A percentile compares a stretch with the other conserved stretches of the same genome.
Evolutionary conservation across 108 stramenopile species (phyloP).

Genomic region (Craspedostauros australis): DNA sequence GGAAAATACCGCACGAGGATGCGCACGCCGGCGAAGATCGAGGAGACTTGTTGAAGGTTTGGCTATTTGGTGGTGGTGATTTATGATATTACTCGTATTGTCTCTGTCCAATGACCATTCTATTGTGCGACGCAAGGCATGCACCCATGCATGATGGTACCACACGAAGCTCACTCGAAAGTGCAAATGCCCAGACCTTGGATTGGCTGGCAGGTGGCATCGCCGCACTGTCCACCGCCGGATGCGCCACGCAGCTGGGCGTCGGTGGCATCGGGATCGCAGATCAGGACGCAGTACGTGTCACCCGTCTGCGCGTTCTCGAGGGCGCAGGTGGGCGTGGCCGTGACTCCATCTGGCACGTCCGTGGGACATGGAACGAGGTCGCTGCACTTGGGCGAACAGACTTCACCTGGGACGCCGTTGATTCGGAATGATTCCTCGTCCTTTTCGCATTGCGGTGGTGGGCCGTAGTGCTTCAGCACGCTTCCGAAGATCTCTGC

Average conservation of each 20-base stretch:
- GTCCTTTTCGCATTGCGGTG: conserved; percentile 4
- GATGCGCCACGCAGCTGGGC: not conserved
- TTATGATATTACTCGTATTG: too few relatives aligned
- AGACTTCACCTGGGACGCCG: conserved; percentile 18
- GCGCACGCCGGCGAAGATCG: too few relatives aligned
- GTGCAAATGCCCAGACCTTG: conserved; percentile 19
- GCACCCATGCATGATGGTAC: too few relatives aligned
- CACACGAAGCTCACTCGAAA: too few relatives aligned
- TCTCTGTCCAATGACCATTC: too few relatives aligned
- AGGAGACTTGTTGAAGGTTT: too few relatives aligned
- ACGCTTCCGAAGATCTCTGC: not conserved
- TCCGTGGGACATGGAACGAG: conserved; percentile 7
- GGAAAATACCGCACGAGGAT: too few relatives aligned
- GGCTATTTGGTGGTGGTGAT: too few relatives aligned
- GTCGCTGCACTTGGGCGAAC: conserved; percentile 11
- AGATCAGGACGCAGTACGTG: conserved; percentile 21
- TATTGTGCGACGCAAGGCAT: too few relatives aligned
- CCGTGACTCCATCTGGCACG: conserved; percentile 19
- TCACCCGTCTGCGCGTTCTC: conserved; percentile 16
- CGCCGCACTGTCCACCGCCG: conserved; percentile 10
- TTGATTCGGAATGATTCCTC: conserved; percentile 12
- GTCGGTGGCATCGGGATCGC: not conserved
- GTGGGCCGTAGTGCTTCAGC: conserved; percentile 15
- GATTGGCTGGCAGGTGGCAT: conserved; percentile 14
- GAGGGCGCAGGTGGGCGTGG: conserved; percentile 10